Base-by-base conservation (phyloP, 2,329 filamentous ascomycete genomes). In the Aspergillus fumigatiaffinis region DNA sequence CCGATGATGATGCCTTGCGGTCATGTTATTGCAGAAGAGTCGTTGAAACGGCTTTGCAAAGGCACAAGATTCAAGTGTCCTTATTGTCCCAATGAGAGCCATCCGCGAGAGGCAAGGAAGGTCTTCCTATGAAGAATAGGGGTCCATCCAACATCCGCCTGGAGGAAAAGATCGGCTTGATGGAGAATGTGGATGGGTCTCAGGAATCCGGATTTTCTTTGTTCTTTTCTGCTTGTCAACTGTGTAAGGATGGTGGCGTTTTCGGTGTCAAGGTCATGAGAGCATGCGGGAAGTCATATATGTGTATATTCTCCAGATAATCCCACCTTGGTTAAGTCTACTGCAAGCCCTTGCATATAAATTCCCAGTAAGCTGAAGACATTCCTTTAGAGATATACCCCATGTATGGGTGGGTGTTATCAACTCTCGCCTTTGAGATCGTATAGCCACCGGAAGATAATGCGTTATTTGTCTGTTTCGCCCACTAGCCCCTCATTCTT, bases 1-100 rank as follows among this genome's bases (percentile, higher is more conserved):
- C 92, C 94, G 1, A 95, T 97, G 89, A 94, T 97, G 84, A 87
- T 99, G 70, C 90, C 91, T 0, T 99, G 94, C 70, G 93, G 94
- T 5, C 94, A 99, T 76, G 93, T 97, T 53, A 87, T 99, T 58
- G 92, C 92, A 20, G 84, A 87, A 62, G 92, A 97, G 68, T 92
- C 88, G 35, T 77, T 99, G 52, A 85, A 89, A 59, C 87, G 87
- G 68, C 81, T 97, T 46, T 87, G 87, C 54, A 96, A 95, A 76
- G 88, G 88, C 0, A 83, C 80, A 46, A 80, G 88, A 58, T 95
- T 95, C 81, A 99, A 99, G 74, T 99, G 94, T 68, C 94, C 94
- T 0, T 99, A 99, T 71, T 99, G 94, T 70, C 94, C 94, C 0
- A 86, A 79, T 29, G 93, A 97, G 75, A 91, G 91, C 49, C 82